phyloP scores from a whole-genome alignment of 1,284 basidiomycete genomes.

The Limonomyces culmigenus region DNA sequence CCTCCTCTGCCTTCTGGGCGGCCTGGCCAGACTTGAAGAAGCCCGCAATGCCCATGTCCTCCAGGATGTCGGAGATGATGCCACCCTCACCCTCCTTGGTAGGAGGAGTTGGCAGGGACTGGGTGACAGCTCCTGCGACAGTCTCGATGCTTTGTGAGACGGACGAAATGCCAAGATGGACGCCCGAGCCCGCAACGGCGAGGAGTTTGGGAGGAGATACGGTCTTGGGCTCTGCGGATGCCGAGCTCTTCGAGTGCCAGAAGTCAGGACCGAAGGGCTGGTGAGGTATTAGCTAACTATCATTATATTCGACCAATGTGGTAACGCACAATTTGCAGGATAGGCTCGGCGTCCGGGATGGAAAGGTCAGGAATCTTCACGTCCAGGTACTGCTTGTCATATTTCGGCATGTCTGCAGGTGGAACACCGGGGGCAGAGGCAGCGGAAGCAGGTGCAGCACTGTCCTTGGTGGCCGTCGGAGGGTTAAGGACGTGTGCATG shows the following conservation, averaged over 20 bases:
- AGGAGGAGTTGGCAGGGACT: too few relatives aligned
- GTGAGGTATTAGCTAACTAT: slow-evolving; percentile 4
- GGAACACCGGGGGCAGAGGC: slow-evolving; percentile 14
- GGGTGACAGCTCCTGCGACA: too few relatives aligned
- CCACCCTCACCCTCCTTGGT: too few relatives aligned
- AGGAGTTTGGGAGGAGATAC: slow-evolving; percentile 44
- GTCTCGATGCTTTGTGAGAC: too few relatives aligned
- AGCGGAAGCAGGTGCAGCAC: slow-evolving; percentile 4
- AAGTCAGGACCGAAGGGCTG: slow-evolving; percentile 63
- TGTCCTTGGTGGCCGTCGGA: neutral
- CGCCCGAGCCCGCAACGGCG: slow-evolving; percentile 50
- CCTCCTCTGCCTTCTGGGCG: too few relatives aligned
- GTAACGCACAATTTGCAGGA: slow-evolving; percentile 44
- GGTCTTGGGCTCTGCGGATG: slow-evolving; percentile 11
- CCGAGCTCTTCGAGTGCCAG: slow-evolving; percentile 38
- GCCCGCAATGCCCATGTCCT: too few relatives aligned
- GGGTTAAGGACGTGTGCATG: slow-evolving; percentile 3
- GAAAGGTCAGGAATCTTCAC: slow-evolving; percentile 41
- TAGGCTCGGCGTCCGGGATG: slow-evolving; percentile 21
- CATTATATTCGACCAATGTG: slow-evolving; percentile 1
- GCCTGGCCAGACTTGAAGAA: too few relatives aligned
- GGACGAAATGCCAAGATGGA: slow-evolving; percentile 29
- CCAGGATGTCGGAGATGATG: too few relatives aligned
- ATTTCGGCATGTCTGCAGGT: slow-evolving; percentile 4
- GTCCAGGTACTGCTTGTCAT: slow-evolving; percentile 20